phyloP scores from a whole-genome alignment of 2,329 filamentous ascomycete species.

The Bisporella sp. region DNA sequence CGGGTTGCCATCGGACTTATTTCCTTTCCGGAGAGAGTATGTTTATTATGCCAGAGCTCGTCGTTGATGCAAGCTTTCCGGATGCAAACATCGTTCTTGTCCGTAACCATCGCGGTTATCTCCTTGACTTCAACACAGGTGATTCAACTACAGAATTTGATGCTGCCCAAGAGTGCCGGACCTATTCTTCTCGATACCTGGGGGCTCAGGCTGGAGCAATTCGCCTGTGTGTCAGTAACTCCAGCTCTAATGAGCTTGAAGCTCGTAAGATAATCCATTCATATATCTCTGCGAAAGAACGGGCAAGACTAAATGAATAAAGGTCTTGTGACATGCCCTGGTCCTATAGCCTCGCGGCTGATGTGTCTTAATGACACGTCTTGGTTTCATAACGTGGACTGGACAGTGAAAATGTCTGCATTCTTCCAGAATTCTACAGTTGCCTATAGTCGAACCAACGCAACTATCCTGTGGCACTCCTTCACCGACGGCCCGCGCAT shows the following conservation, averaged over 20 bases:
- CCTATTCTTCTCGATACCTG: background rate
- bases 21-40: background rate
- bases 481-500: background rate
- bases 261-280: background rate
- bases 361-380: constrained; percentile 1
- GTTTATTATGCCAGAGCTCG: background rate
- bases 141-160: background rate
- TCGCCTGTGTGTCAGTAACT: background rate
- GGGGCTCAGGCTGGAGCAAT: background rate
- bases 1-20: background rate
- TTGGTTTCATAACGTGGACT: background rate
- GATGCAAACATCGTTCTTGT: background rate
- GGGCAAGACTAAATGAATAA: background rate
- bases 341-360: background rate
- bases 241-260: background rate
- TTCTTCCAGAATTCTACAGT: background rate
- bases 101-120: background rate
- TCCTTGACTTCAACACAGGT: background rate
- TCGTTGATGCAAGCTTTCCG: background rate
- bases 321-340: background rate
- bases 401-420: background rate
- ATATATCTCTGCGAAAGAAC: background rate
- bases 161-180: background rate
- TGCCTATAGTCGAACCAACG: constrained; percentile 1
- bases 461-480: background rate